phyloP scores from a whole-genome alignment of 2,329 filamentous ascomycete species.

The Alternaria ventricosa region DNA sequence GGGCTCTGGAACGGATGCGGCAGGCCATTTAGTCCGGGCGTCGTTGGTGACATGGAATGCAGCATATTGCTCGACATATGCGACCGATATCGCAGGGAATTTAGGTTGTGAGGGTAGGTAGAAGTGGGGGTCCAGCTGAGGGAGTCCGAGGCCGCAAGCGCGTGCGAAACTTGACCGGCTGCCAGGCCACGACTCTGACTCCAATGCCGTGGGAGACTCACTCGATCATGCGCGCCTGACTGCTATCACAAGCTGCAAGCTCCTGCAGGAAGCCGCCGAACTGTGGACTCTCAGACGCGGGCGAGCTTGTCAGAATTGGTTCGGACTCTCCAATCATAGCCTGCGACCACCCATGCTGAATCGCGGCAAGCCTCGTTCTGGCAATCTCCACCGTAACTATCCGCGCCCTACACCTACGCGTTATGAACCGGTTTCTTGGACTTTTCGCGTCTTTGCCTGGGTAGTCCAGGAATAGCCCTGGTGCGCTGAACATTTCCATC shows the following conservation, averaged over 20 bases:
- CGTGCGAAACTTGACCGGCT: constrained; percentile 7
- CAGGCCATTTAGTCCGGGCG: constrained; percentile 33
- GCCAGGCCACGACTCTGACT: constrained; percentile 10
- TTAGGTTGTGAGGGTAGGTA: constrained; percentile 14
- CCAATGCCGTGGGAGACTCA: neutral
- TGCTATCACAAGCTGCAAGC: constrained; percentile 16
- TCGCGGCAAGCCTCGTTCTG: constrained; percentile 10
- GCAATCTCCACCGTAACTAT: constrained; percentile 3
- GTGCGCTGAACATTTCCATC: neutral
- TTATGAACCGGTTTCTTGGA: neutral
- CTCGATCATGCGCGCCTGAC: constrained; percentile 10
- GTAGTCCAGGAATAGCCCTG: neutral
- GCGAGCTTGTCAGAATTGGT: constrained; percentile 5
- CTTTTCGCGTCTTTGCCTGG: neutral
- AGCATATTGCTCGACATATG: constrained; percentile 16
- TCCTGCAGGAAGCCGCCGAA: constrained; percentile 24
- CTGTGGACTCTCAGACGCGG: constrained; percentile 11
- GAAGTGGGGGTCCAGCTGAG: constrained; percentile 15
- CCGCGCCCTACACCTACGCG: neutral
- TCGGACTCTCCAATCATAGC: constrained; percentile 14
- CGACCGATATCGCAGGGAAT: constrained; percentile 27
- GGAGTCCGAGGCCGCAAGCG: constrained; percentile 15
- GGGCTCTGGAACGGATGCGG: constrained; percentile 41
- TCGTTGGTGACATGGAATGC: constrained; percentile 41
- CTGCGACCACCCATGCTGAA: neutral